Conservation (phyloP, 2,329 filamentous ascomycete genomes). For the Colletotrichum lentis region DNA sequence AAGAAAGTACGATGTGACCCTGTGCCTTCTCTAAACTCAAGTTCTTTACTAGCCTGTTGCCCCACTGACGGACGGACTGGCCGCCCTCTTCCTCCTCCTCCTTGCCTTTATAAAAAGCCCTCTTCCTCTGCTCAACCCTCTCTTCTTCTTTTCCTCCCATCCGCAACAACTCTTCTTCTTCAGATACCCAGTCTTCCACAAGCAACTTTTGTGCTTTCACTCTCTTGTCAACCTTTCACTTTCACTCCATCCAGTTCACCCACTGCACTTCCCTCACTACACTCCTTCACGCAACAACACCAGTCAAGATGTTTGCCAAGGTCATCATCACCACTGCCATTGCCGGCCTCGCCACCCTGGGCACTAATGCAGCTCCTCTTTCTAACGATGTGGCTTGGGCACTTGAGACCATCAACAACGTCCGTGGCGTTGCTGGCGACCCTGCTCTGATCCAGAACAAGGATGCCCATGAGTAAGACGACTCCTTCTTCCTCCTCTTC, state of each 20-base stretch:
- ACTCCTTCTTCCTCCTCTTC: not conserved
- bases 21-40: not conserved
- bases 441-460: constrained; percentile 11
- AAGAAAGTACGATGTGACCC: no score
- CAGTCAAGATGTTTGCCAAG: constrained; percentile 5
- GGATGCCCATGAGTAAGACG: constrained; percentile 10
- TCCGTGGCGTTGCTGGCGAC: not conserved
- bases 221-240: not conserved
- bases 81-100: not conserved
- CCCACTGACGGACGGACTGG: not conserved
- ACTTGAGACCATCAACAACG: not conserved
- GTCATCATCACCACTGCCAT: not conserved
- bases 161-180: not conserved
- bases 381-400: not conserved
- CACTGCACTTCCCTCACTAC: not conserved
- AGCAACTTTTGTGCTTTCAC: no score
- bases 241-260: not conserved
- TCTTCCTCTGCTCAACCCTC: not conserved
- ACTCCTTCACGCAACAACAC: not conserved
- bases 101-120: not conserved
- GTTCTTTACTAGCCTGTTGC: no score
- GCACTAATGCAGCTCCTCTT: not conserved
- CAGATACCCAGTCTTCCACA: not conserved
- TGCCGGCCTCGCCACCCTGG: not conserved
- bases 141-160: not conserved